phyloP scores from a whole-genome alignment of 345 rosid genomes.

The Salix suchowensis region DNA sequence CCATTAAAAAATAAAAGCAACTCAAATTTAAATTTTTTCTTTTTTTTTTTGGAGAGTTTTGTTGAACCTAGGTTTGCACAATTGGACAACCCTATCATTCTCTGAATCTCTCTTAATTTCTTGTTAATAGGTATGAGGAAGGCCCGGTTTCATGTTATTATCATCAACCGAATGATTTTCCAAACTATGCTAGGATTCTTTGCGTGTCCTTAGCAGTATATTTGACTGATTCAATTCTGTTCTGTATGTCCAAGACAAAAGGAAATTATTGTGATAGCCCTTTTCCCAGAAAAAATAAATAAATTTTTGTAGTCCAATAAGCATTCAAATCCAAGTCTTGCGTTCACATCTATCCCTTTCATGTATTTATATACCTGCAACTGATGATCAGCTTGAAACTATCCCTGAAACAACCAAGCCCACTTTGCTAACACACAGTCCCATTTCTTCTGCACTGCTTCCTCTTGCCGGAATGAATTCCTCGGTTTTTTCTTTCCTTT shows the following conservation, averaged over 20 bases:
- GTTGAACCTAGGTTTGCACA: no score
- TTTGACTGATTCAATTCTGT: not conserved
- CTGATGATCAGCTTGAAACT: not conserved
- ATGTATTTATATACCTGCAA: not conserved
- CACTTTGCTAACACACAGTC: not conserved
- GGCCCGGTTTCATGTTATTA: not conserved
- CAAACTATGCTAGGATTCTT: not conserved
- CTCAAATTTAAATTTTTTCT: no score
- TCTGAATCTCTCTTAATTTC: no score
- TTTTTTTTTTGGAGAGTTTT: no score
- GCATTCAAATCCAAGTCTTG: not conserved
- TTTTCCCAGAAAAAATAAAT: not conserved
- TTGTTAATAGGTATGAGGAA: not conserved
- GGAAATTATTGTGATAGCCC: not conserved
- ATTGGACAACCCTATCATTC: not conserved
- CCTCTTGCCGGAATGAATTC: not conserved
- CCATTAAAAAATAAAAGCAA: no score
- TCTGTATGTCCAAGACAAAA: not conserved
- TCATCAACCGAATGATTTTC: not conserved
- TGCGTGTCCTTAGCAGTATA: not conserved
- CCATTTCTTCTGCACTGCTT: not conserved
- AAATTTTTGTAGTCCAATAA: no score
- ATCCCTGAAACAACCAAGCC: not conserved
- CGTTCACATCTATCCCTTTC: not conserved
- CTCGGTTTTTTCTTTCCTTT: not conserved